Evolutionary conservation across 495 filamentous ascomycete genomes (phyloP), one percentile per base, ranked within the genome.

Genomic region (Talaromyces adpressus): DNA sequence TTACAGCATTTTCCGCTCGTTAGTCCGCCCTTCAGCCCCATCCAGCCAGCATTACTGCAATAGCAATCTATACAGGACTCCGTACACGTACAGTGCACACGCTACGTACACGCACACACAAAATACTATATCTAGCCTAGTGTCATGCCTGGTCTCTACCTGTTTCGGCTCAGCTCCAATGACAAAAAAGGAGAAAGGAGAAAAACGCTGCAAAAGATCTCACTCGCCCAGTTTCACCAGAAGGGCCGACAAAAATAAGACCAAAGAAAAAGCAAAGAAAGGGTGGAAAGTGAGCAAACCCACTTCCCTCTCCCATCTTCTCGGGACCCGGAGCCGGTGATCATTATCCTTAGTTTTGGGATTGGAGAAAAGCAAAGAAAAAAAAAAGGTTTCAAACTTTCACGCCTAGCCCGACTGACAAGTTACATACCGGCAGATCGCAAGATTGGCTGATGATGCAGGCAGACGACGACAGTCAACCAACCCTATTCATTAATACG

Each of bases 271-370:
- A 56, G 52, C n/a, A 56, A 56, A 27, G 27, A 56, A 29, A 56
- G 9, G 18, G 52, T 25, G 52, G 27, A 56, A 56, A 14, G 27
- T 6, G 16, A 29, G 52, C 22, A 14, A 56, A 8, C 49, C 49
- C 49, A 53, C 22, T 56, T 56, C 30, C 56, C 18, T 34, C 30
- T 58, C 56, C 56, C 56, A 58, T 58, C 56, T 36, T 18, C 27
- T 58, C 56, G 56, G 56, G 27, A 58, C 56, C 56, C 9, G 56
- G 56, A 36, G n/a, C 56, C 56, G 56, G 56, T 32, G 56, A 58
- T 58, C 56, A 36, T 58, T 58, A 58, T 58, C 30, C 56, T 58
- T 58, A 58, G 56, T 36, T 58, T 36, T 56, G 27, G 27, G 22
- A 56, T 56, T 56, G 52, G 5, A 23, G 51, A 29, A 27, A 16